phyloP scores from a whole-genome alignment of 805 yeast genomes.

The Candida pseudoglaebosa region DNA sequence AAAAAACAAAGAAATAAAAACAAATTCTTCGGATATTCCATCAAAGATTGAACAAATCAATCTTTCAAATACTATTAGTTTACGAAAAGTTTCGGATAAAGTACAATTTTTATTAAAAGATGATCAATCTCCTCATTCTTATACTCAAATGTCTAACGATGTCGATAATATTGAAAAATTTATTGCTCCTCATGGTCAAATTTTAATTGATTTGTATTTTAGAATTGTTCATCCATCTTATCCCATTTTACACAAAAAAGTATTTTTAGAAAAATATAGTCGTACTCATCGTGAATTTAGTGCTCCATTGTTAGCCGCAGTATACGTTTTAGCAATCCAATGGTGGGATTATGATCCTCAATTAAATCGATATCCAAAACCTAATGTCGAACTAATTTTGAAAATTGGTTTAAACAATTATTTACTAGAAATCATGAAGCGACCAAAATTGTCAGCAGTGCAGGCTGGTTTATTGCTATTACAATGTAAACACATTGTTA shows the following conservation, averaged over 20 bases:
- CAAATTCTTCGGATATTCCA: conserved; percentile 8
- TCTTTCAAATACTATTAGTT: conserved; percentile 57
- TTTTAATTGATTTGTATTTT: conserved; percentile 74
- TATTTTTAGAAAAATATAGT: conserved; percentile 84
- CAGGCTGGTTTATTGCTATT: conserved; percentile 81
- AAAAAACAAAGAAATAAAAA: conserved; percentile 36
- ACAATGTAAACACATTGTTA: conserved; percentile 52
- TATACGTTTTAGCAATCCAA: conserved; percentile 80
- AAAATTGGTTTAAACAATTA: conserved; percentile 58
- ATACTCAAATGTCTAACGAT: conserved; percentile 65
- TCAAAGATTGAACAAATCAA: conserved; percentile 74
- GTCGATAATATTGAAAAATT: conserved; percentile 80
- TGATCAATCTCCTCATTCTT: conserved; percentile 70
- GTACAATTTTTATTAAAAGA: conserved; percentile 77
- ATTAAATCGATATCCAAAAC: conserved; percentile 71
- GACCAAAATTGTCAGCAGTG: conserved; percentile 88
- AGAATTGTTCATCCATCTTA: conserved; percentile 85
- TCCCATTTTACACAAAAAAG: conserved; percentile 88
- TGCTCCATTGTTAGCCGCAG: conserved; percentile 88
- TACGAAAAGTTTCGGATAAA: conserved; percentile 74
- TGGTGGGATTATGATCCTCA: conserved; percentile 93
- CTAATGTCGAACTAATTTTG: conserved; percentile 54
- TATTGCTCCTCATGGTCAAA: conserved; percentile 90
- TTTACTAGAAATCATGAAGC: conserved; percentile 71
- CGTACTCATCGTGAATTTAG: conserved; percentile 89